Evolutionary conservation across 306 rosid genomes (phyloP), one percentile per base, ranked within the genome.

Genomic region (Ormosia emarginata): DNA sequence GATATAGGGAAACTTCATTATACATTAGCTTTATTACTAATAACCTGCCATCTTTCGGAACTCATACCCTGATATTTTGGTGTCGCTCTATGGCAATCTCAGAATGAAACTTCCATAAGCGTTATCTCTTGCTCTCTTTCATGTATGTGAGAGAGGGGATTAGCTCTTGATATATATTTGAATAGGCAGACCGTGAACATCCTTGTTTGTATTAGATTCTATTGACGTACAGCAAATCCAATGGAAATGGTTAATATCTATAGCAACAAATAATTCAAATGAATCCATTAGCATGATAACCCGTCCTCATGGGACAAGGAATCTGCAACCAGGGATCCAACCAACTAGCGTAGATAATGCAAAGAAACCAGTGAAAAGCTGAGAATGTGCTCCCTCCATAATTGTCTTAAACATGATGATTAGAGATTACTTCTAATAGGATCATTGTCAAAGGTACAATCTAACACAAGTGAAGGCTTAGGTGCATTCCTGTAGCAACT

Each of bases 391-490:
- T 39, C 39, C 53, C 57, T 40, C 39, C 78, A n/a, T 7, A 61
- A 6, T 61, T 39, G 47, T 44, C 33, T 39, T 39, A 52, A 67
- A 78, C 79, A 52, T 2, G 32, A 7, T 41, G 15, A 66, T 55
- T 4, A 53, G 34, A 40, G 4, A 82, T 58, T 9, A 17, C 61
- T 62, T 77, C 41, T 62, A 79, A 78, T 29, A 59, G 68, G 57
- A 43, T 39, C 63, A 49, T 14, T 56, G 55, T 39, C 47, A 86
- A 61, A 74, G 76, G 67, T 32, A 40, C 39, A 74, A 18, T 79
- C 56, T 12, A 14, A 61, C 7, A 32, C 14, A 59, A 68, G 17
- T 47, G 70, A 52, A 78, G 39, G 32, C 8, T 71, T 55, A 64
- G 15, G 55, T 32, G 15, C 58, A 46, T 36, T 50, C 39, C 8